Evolutionary conservation across 2,329 filamentous ascomycete species (phyloP).

Genomic region (Pseudocercospora macadamiae): DNA sequence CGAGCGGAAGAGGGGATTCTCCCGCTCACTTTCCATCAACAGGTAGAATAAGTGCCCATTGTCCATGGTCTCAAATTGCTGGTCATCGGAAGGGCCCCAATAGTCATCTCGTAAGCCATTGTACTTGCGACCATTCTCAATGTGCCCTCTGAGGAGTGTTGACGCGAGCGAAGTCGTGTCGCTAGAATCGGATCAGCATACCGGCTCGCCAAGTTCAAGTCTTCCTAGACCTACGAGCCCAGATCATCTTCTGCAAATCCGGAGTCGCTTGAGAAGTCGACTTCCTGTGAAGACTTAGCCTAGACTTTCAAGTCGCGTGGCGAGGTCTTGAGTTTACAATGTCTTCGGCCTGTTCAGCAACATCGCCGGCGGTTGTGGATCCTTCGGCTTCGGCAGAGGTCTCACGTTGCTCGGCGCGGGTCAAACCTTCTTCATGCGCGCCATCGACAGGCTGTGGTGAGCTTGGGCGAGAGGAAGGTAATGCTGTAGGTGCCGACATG

Average conservation of each 20-base stretch:
- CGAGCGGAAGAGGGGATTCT: slow-evolving; percentile 32
- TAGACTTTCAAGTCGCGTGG: too few species aligned
- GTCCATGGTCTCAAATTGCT: slow-evolving; percentile 27
- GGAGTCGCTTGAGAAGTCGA: slow-evolving; percentile 17
- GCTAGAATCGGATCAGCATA: slow-evolving; percentile 1
- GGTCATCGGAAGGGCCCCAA: slow-evolving; percentile 25
- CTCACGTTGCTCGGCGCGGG: not conserved
- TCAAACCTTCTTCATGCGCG: not conserved
- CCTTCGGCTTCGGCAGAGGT: not conserved
- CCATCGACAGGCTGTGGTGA: not conserved
- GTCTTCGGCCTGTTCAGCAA: not conserved
- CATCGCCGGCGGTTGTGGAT: not conserved
- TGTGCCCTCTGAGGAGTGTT: slow-evolving; percentile 20
- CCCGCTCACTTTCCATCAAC: slow-evolving; percentile 29
- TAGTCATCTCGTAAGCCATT: slow-evolving; percentile 22
- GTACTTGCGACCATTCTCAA: slow-evolving; percentile 26
- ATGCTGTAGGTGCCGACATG: too few species aligned
- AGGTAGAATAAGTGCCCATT: slow-evolving; percentile 21
- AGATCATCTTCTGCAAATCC: slow-evolving; percentile 20
- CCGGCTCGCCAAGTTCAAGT: not conserved
- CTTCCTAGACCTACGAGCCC: slow-evolving; percentile 10
- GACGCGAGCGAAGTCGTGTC: slow-evolving; percentile 22
- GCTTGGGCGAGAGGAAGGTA: not conserved
- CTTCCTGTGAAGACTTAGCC: too few species aligned
- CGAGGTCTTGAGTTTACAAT: too few species aligned